Evolutionary conservation across 2,329 filamentous ascomycete species (phyloP), one percentile per base, ranked within the genome.

Genomic region (Cryphonectria nitschkei): DNA sequence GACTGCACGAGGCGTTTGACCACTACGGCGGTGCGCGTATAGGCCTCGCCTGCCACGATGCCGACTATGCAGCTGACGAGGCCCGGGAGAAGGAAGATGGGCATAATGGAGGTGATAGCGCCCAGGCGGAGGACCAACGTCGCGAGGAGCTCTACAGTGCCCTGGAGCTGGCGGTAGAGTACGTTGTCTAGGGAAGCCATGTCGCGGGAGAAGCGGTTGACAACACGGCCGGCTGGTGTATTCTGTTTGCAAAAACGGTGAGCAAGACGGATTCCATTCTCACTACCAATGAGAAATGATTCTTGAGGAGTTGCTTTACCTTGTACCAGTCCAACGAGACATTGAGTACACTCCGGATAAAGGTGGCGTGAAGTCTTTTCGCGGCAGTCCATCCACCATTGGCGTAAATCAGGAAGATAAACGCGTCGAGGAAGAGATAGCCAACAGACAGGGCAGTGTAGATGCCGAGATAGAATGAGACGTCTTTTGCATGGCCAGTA

Each of bases 241-340:
- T 78, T 78, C 75, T 71, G 41, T 56, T 50, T 19, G 16, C 2
- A 13, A 16, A 22, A 19, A 14, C 4, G 41, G n/a, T 64, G 61
- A 64, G 46, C 7, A 26, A 16, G 2, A 0, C 2, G 6, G 34
- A 13, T 11, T 29, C 34, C 26, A 29, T 34, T 29, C 29, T 11
- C 32, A 39, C 37, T 11, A 13, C 37, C 3, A 39, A 39, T 39
- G 11, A 13, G 9, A 13, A 11, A 9, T 0, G 37, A 2, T 39
- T 39, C 8, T 37, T 39, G 32, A 32, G 22, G 4, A 29, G 19
- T 9, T 4, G n/a, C 1, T 68, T 54, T 7, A 72, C 71, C 66
- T 87, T 87, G 74, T 86, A 89, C 87, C 87, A 89, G 4, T 84
- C 83, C 13, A 89, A 79, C 0, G 87, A 84, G 3, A 87, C 87